Conservation (phyloP, 192 early-diverging fungal genomes). For the Coemansia sp. region DNA sequence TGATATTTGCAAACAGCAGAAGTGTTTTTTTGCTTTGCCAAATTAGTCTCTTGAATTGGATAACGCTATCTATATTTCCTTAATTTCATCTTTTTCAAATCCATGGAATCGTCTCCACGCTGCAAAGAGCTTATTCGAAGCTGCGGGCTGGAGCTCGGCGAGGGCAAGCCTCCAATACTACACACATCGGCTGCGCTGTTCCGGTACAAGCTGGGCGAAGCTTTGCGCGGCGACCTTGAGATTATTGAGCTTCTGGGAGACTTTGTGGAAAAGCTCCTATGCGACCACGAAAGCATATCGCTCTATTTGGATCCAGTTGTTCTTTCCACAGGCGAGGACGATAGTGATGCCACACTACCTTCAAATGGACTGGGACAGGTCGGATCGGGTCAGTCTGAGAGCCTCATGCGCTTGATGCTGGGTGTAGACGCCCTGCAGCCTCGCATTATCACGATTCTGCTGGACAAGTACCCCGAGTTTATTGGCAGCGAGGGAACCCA, state of each 20-base stretch:
- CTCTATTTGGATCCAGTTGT: constrained; percentile 29
- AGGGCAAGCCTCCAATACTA: constrained; percentile 6
- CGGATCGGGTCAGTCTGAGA: constrained; percentile 39
- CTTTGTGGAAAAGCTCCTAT: constrained; percentile 30
- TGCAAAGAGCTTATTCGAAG: constrained; percentile 10
- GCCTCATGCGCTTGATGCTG: constrained; percentile 61
- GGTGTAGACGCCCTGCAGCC: constrained; percentile 62
- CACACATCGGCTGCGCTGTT: constrained; percentile 35
- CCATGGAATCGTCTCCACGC: background rate
- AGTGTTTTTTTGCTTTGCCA: background rate
- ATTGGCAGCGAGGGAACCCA: constrained; percentile 49
- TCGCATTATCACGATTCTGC: constrained; percentile 50
- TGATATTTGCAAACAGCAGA: background rate
- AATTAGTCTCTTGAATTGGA: background rate
- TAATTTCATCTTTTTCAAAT: background rate
- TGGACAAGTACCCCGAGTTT: constrained; percentile 65
- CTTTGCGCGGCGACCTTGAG: constrained; percentile 1
- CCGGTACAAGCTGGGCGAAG: constrained; percentile 26
- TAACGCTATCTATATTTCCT: background rate
- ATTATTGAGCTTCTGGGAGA: constrained; percentile 5
- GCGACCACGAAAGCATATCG: constrained; percentile 24
- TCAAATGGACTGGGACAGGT: background rate
- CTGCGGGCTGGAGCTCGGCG: constrained; percentile 27
- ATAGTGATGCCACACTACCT: background rate
- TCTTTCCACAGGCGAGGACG: background rate